Conservation (phyloP, 2,329 filamentous ascomycete genomes). For the Colletotrichum eleusines region DNA sequence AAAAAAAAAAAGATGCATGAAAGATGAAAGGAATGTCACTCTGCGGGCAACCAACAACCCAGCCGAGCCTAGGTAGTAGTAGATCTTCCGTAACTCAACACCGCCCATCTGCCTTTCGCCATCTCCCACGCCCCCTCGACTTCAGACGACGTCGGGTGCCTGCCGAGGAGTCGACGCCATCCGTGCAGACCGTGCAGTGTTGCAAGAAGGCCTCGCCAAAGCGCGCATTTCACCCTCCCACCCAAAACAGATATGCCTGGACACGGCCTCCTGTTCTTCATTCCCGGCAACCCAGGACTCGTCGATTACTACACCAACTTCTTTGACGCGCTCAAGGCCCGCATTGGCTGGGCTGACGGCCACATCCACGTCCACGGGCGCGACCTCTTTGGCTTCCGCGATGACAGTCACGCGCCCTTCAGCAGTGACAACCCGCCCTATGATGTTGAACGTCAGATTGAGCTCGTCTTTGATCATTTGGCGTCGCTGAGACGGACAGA, state of each 20-base stretch:
- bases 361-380: conserved; percentile 69
- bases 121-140: not conserved
- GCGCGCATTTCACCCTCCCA: conserved; percentile 12
- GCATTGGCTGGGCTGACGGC: conserved; percentile 43
- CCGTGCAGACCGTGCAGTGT: conserved; percentile 37
- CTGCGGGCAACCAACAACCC: not conserved
- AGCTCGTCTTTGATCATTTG: conserved; percentile 55
- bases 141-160: conserved; percentile 27
- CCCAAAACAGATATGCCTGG: conserved; percentile 22
- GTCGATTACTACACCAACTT: conserved; percentile 80
- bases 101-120: not conserved
- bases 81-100: conserved; percentile 18
- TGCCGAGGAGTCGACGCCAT: conserved; percentile 19
- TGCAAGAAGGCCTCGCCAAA: conserved; percentile 7
- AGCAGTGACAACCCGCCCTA: conserved; percentile 57
- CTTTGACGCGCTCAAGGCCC: conserved; percentile 59
- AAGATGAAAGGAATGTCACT: not conserved
- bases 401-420: conserved; percentile 64
- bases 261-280: conserved; percentile 73
- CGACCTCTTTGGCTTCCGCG: conserved; percentile 69
- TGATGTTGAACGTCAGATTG: conserved; percentile 67
- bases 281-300: conserved; percentile 82
- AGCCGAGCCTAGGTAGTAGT: conserved; percentile 12
- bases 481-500: conserved; percentile 47
- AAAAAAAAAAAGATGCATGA: too few relatives aligned